phyloP scores from a whole-genome alignment of 2,329 filamentous ascomycete species.

The Pyricularia pennisetigena region DNA sequence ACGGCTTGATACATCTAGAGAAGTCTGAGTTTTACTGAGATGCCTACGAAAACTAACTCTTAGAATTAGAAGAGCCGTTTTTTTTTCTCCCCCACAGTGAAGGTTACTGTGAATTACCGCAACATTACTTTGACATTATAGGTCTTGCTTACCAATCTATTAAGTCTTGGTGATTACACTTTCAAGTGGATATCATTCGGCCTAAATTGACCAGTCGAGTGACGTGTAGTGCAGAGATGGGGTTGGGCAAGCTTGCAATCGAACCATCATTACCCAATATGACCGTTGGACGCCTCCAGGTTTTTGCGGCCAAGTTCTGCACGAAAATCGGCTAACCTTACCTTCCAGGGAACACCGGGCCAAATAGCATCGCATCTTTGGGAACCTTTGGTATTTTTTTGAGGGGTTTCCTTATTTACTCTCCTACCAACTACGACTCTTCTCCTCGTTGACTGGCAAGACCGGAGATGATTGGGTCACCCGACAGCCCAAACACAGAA shows the following conservation, averaged over 20 bases:
- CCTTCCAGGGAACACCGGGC: neutral
- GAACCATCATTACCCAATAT: neutral
- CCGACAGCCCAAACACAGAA: neutral
- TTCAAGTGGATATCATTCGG: neutral
- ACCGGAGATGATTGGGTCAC: neutral
- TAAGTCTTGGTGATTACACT: neutral
- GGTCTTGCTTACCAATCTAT: neutral
- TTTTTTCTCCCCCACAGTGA: neutral
- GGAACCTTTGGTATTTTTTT: neutral
- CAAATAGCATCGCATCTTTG: neutral
- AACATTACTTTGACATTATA: neutral
- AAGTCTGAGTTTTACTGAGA: constrained; percentile 30
- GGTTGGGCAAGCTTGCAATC: neutral
- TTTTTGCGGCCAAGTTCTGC: neutral
- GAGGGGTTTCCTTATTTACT: neutral
- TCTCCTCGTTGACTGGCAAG: neutral
- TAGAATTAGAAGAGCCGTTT: neutral
- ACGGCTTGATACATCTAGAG: constrained; percentile 54
- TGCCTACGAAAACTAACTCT: neutral
- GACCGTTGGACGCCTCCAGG: neutral
- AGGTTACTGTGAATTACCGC: neutral
- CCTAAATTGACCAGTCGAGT: neutral
- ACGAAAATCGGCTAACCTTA: neutral
- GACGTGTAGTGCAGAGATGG: neutral
- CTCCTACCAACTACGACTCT: neutral